Percentiles rank a stretch among this genome's conserved stretches.
phyloP scores from a whole-genome alignment of 345 rosid genomes.

The Bruguiera gymnorhiza region DNA sequence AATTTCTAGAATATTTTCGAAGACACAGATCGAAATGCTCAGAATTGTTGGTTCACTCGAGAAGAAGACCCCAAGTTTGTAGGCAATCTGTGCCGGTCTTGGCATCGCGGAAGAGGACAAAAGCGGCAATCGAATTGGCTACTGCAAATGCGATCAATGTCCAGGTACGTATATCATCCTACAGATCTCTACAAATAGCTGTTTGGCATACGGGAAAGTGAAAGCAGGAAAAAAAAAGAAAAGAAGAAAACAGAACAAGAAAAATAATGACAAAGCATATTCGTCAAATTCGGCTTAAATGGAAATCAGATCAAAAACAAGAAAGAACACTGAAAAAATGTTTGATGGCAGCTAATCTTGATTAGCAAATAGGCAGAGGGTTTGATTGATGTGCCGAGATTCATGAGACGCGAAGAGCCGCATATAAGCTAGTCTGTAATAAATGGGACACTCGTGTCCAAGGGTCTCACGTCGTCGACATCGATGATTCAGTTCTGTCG shows the following conservation, averaged over 20 bases:
- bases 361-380: slow-evolving; percentile 26
- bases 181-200: background rate
- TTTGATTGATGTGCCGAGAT: slow-evolving; percentile 36
- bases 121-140: slow-evolving; percentile 45
- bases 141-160: slow-evolving; percentile 54
- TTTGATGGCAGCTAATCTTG: background rate
- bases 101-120: slow-evolving; percentile 52
- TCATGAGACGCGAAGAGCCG: slow-evolving; percentile 80
- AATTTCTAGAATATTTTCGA: background rate
- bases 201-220: background rate
- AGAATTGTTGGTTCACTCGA: background rate
- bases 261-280: too few relatives aligned
- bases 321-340: too few relatives aligned
- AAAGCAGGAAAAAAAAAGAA: background rate
- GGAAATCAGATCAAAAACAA: too few relatives aligned
- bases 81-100: slow-evolving; percentile 62
- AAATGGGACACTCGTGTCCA: slow-evolving; percentile 62
- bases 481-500: slow-evolving; percentile 69
- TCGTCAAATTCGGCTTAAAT: too few relatives aligned
- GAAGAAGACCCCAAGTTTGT: slow-evolving; percentile 57
- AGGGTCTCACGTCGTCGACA: slow-evolving; percentile 48
- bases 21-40: background rate
- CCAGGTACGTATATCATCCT: slow-evolving; percentile 35
- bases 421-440: slow-evolving; percentile 81
- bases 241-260: too few relatives aligned